Evolutionary conservation across 805 yeast genomes (phyloP), one percentile per base, ranked within the genome.

Genomic region (Cyberlindnera japonica): DNA sequence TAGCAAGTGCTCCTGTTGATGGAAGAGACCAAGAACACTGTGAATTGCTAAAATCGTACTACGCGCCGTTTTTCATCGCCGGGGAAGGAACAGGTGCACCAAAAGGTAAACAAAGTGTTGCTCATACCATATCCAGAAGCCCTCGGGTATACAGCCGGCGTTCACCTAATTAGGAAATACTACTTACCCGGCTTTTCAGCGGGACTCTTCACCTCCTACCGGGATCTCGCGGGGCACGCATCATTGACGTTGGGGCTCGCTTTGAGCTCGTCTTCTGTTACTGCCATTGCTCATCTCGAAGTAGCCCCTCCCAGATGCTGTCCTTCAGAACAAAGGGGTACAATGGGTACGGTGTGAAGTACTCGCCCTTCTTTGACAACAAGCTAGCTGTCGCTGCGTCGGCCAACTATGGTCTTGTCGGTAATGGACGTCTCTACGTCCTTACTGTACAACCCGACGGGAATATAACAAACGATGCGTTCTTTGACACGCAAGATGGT

Each of bases 401-500:
- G 1, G 88, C 97, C 20, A 93, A 91, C 65, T 91, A 80, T 61
- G 98, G 98, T 2, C 67, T 91, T 5, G 96, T 89, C 3, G 99
- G 99, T 3, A 91, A 91, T 61, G 99, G 99, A 6, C 74, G 86
- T 50, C 66, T 91, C 21, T 81, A 68, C 50, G 69, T 91, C 1
- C 65, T 91, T 18, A 79, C 78, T 35, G 84, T 91, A 34, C 75
- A 72, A 38, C 75, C 78, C 17, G 65, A 69, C 45, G 98, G 98
- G 1, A 53, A 50, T n/a, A 70, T 87, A 14, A 53, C 55, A 5
- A 72, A 72, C 28, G 78, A 76, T 33, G 63, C 71, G 5, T 60
- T 74, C 13, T 91, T 86, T 67, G 88, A 88, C 45, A 91, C 98
- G 0, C 97, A 91, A 61, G 99, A 91, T 63, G 95, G 96, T 6